Percentiles rank a stretch among this genome's conserved stretches.
Conservation (phyloP, 2,329 filamentous ascomycete species). For the Anthostomella pinea region DNA sequence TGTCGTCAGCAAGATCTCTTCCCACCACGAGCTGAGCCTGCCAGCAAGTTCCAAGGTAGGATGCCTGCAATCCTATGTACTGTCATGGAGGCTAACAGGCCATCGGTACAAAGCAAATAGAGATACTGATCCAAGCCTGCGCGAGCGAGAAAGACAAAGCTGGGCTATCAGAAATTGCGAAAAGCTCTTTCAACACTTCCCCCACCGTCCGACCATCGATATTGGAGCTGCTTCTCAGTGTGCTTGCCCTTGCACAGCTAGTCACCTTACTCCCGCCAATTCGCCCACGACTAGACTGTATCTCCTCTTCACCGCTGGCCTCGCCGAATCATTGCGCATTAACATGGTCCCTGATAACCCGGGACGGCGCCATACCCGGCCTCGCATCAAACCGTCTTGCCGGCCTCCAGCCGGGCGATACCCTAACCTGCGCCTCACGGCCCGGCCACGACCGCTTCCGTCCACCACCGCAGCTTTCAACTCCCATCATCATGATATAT, state of each 20-base stretch:
- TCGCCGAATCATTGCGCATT: slow-evolving; percentile 44
- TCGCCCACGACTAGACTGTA: slow-evolving; percentile 47
- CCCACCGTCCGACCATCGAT: too few relatives aligned
- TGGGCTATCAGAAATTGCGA: neutral
- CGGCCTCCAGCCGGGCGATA: slow-evolving; percentile 19
- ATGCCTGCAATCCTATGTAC: neutral
- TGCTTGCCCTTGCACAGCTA: neutral
- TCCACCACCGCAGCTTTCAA: slow-evolving; percentile 22
- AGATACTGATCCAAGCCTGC: neutral
- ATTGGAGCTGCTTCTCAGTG: neutral
- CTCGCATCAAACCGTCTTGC: slow-evolving; percentile 42
- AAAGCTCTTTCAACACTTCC: neutral
- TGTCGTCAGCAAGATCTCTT: neutral
- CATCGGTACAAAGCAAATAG: slow-evolving; percentile 1
- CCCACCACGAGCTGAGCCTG: neutral
- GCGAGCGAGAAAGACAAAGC: neutral
- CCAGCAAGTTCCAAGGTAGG: slow-evolving; percentile 1
- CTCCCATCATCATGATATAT: slow-evolving; percentile 31
- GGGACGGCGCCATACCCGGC: slow-evolving; percentile 33
- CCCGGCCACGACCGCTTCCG: slow-evolving; percentile 20
- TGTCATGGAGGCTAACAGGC: neutral
- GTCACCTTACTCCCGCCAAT: slow-evolving; percentile 1
- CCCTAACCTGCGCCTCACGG: slow-evolving; percentile 10
- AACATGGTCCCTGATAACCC: slow-evolving; percentile 51
- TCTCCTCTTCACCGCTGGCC: slow-evolving; percentile 54